These are phyloP conservation scores for Colletotrichum orbiculare DNA, from an alignment of 2,329 filamentous ascomycete species.

Conservation along the genomic window DNA sequence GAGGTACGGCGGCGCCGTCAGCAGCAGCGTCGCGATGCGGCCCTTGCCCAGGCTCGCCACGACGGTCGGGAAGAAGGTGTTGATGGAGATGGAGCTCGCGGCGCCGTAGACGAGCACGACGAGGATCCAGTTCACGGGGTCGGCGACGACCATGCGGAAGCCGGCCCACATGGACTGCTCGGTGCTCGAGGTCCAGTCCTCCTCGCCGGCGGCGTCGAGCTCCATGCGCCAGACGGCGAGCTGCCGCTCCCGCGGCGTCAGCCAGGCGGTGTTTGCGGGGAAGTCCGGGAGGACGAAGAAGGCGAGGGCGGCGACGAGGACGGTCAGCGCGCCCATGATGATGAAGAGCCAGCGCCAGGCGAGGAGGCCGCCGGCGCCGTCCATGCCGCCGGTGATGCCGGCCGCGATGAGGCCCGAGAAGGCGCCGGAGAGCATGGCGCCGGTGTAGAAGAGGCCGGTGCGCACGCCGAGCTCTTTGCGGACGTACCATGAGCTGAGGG, in stretches of 20 bases:
- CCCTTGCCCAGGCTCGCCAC: constrained; percentile 29
- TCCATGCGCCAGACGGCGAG: constrained; percentile 40
- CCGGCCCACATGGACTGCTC: constrained; percentile 38
- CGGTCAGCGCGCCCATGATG: constrained; percentile 46
- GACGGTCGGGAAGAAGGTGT: constrained; percentile 41
- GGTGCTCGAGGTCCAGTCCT: constrained; percentile 38
- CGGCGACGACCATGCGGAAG: constrained; percentile 37
- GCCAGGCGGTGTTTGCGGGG: constrained; percentile 51
- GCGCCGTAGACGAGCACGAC: constrained; percentile 38
- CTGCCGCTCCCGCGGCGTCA: constrained; percentile 38
- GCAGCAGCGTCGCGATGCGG: constrained; percentile 53
- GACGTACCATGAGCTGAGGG: constrained; percentile 33
- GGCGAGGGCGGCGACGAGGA: constrained; percentile 55
- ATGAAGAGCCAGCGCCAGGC: constrained; percentile 66
- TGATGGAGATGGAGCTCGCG: constrained; percentile 37
- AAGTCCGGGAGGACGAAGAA: constrained; percentile 46
- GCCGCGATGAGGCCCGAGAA: constrained; percentile 40
- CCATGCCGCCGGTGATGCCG: constrained; percentile 36
- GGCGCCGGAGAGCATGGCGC: constrained; percentile 39
- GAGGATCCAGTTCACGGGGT: constrained; percentile 40
- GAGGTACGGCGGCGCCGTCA: constrained; percentile 56
- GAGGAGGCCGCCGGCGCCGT: constrained; percentile 22
- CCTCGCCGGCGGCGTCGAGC: constrained; percentile 39
- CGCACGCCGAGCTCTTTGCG: constrained; percentile 32
- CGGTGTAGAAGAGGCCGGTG: constrained; percentile 34